Evolutionary conservation across 208 protist species (phyloP).

Genomic region (Leishmania guyanensis): DNA sequence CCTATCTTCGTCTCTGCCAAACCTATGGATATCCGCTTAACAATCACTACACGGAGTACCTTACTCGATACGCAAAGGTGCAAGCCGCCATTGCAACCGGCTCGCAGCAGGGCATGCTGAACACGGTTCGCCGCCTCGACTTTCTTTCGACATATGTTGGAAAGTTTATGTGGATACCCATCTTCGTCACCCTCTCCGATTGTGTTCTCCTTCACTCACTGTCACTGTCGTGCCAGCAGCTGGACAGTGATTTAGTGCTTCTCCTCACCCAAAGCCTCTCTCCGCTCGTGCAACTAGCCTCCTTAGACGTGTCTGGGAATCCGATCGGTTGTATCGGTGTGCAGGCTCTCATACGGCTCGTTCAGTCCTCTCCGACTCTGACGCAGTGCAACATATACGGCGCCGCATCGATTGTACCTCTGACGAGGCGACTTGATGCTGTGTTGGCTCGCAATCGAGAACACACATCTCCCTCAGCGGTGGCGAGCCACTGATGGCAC

Average conservation of each 20-base stretch:
- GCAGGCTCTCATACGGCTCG: conserved; percentile 39
- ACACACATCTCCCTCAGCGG: neutral
- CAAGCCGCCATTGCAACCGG: conserved; percentile 8
- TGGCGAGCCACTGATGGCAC: neutral
- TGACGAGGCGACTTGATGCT: conserved; percentile 38
- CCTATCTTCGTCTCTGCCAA: conserved; percentile 10
- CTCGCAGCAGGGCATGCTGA: neutral
- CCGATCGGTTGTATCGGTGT: conserved; percentile 65
- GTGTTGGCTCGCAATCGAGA: conserved; percentile 39
- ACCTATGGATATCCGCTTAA: conserved; percentile 1
- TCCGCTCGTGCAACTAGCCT: conserved; percentile 25
- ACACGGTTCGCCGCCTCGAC: conserved; percentile 28
- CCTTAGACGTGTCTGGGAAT: conserved; percentile 65
- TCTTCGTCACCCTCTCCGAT: conserved; percentile 49
- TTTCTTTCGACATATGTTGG: conserved; percentile 49
- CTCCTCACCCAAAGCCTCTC: conserved; percentile 41
- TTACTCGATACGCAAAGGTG: conserved; percentile 1
- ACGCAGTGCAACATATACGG: conserved; percentile 39
- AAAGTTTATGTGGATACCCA: conserved; percentile 33
- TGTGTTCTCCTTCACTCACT: conserved; percentile 45
- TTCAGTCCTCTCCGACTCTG: conserved; percentile 32
- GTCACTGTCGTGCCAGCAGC: conserved; percentile 38
- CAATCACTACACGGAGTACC: conserved; percentile 7
- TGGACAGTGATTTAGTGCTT: conserved; percentile 47
- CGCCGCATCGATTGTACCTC: conserved; percentile 31